Evolutionary conservation across 2,329 filamentous ascomycete genomes (phyloP).

Genomic region (Didymella pinodella): DNA sequence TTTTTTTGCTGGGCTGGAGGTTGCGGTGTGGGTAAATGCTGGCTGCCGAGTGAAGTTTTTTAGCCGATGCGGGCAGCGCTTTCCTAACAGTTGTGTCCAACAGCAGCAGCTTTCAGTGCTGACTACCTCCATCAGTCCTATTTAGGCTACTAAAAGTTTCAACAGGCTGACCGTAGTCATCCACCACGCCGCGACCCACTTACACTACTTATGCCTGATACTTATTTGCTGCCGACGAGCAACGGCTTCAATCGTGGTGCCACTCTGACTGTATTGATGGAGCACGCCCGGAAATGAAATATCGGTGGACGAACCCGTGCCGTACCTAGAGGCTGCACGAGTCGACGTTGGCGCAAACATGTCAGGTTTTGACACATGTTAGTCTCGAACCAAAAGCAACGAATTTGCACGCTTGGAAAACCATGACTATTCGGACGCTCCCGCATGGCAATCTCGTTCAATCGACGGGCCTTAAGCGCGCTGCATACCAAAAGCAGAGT

Average conservation of each 20-base stretch:
- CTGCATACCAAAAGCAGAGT: background rate
- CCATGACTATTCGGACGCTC: background rate
- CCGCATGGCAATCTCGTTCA: slow-evolving; percentile 2
- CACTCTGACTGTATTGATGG: background rate
- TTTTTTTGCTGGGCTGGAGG: background rate
- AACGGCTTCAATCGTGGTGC: background rate
- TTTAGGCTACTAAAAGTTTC: too few relatives aligned
- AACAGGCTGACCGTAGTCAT: too few relatives aligned
- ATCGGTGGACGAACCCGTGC: background rate
- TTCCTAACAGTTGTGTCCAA: background rate
- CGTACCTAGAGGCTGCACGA: background rate
- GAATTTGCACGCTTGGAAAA: background rate
- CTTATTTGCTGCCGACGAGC: background rate
- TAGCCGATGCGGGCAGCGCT: background rate
- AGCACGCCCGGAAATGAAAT: background rate
- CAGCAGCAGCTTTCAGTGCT: too few relatives aligned
- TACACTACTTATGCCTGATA: too few relatives aligned
- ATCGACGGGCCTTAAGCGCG: background rate
- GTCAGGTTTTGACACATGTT: background rate
- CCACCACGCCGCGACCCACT: too few relatives aligned
- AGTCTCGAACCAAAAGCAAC: background rate
- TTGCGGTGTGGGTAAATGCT: background rate
- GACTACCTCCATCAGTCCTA: too few relatives aligned
- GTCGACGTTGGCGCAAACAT: background rate
- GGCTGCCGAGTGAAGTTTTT: background rate